Conservation (phyloP, 352 stramenopile species). For the Blastocystis sp. region DNA sequence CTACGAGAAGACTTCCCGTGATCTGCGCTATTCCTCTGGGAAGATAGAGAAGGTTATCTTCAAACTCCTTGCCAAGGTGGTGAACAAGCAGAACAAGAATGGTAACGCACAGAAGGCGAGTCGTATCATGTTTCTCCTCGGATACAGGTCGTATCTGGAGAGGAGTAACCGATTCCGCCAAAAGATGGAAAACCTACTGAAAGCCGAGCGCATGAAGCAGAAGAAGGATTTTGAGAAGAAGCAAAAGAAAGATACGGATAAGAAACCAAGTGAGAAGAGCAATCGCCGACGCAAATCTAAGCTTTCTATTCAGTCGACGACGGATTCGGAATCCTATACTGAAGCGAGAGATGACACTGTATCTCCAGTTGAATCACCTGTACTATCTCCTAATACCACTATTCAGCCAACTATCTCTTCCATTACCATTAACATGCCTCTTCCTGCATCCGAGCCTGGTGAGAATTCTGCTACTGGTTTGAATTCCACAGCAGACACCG, state of each 20-base stretch:
- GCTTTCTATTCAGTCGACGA: too few species aligned
- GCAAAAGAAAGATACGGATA: not conserved
- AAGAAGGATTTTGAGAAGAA: not conserved
- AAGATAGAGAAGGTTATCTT: constrained; percentile 26
- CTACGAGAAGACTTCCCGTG: not conserved
- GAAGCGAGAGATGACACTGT: too few species aligned
- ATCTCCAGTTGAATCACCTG: too few species aligned
- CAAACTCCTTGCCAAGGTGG: not conserved
- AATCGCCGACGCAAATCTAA: too few species aligned
- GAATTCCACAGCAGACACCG: too few species aligned
- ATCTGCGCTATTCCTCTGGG: not conserved
- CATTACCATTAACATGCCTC: too few species aligned
- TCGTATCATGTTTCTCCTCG: not conserved
- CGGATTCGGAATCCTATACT: too few species aligned
- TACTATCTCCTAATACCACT: too few species aligned
- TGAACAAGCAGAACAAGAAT: constrained; percentile 5
- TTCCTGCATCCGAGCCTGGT: too few species aligned
- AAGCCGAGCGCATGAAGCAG: not conserved
- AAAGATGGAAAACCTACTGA: constrained; percentile 37
- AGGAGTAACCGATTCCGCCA: constrained; percentile 25
- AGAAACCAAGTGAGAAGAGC: too few species aligned
- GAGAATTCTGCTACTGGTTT: too few species aligned
- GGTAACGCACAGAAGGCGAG: constrained; percentile 26
- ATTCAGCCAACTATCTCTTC: too few species aligned
- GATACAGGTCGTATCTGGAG: constrained; percentile 6